Conservation (phyloP, 1,284 basidiomycete genomes). For the Cyathus olla region DNA sequence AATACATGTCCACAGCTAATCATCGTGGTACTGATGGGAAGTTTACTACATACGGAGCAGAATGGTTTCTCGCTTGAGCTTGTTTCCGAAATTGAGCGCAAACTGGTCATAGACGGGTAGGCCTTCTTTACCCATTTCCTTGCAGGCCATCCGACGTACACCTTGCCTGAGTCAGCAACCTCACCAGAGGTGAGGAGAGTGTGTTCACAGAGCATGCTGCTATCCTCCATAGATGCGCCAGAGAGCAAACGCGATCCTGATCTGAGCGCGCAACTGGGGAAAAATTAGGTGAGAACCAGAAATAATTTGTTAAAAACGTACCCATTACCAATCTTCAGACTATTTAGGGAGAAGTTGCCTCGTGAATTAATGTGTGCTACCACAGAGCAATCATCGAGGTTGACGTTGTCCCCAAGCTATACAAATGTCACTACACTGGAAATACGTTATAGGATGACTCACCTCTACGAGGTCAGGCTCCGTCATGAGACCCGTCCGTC, state of each 20-base stretch:
- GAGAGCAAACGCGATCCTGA: constrained; percentile 59
- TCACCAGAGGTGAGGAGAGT: constrained; percentile 59
- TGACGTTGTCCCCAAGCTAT: constrained; percentile 52
- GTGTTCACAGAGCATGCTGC: constrained; percentile 59
- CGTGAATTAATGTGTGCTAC: constrained; percentile 59
- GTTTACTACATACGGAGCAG: constrained; percentile 24
- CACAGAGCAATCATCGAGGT: constrained; percentile 55
- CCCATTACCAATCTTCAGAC: constrained; percentile 51
- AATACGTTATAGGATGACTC: constrained; percentile 2
- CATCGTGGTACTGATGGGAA: constrained; percentile 28
- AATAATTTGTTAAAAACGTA: constrained; percentile 18
- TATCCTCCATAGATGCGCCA: constrained; percentile 60
- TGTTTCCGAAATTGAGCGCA: background rate
- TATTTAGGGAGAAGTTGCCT: constrained; percentile 55
- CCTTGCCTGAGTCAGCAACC: constrained; percentile 51
- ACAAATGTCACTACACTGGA: background rate
- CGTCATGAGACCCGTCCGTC: constrained; percentile 53
- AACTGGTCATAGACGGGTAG: background rate
- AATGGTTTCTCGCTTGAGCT: background rate
- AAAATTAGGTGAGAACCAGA: constrained; percentile 2
- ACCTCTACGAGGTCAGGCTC: constrained; percentile 56
- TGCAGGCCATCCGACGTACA: constrained; percentile 58
- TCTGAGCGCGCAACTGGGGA: constrained; percentile 49
- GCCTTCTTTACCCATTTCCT: constrained; percentile 9
- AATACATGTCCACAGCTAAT: constrained; percentile 40